Base-by-base conservation (phyloP, 1,284 basidiomycete genomes). In the Pterulicium gracile region DNA sequence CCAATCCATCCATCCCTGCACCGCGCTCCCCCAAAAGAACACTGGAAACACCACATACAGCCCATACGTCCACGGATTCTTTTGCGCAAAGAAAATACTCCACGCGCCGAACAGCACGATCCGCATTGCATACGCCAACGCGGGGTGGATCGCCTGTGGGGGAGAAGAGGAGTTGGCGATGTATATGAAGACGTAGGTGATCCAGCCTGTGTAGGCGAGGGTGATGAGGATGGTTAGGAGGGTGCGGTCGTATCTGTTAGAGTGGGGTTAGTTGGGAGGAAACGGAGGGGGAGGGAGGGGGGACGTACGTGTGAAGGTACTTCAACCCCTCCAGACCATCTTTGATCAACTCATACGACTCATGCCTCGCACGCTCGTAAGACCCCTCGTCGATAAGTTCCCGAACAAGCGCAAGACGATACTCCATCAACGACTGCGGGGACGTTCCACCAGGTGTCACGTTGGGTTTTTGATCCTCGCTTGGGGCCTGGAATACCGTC, bases 141-240 rank as follows among this genome's bases (percentile, higher is more conserved):
- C n/a, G n/a, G n/a, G n/a, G n/a, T n/a, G n/a, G n/a, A n/a, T n/a
- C n/a, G 21, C 23, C 41, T 32, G 13, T 47, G 32, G 17, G 42
- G 45, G 42, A 36, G 64, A 60, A 15, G 61, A 49, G 7, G 69
- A 67, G 20, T 65, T 61, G 45, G 83, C 63, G 18, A 85, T 67
- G 45, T 68, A 75, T 2, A 74, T 59, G 0, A 78, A 75, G 5
- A 75, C 68, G 57, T 77, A 87, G 0, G 76, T 77, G 21, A 81
- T 79, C 79, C 89, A 92, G 41, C 89, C 89, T 1, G 75, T 56
- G 60, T 94, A 94, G 3, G 87, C 88, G 3, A 70, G 54, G 1
- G 74, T 74, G 43, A 90, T 86, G 49, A 93, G 78, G 1, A 59
- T 64, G 19, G 79, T 75, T 20, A 94, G 79, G 39, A 91, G 62